A percentile compares a stretch with the other conserved stretches of the same genome.
phyloP scores from a whole-genome alignment of 257 asterid species.

The Dorcoceras hygrometricum region DNA sequence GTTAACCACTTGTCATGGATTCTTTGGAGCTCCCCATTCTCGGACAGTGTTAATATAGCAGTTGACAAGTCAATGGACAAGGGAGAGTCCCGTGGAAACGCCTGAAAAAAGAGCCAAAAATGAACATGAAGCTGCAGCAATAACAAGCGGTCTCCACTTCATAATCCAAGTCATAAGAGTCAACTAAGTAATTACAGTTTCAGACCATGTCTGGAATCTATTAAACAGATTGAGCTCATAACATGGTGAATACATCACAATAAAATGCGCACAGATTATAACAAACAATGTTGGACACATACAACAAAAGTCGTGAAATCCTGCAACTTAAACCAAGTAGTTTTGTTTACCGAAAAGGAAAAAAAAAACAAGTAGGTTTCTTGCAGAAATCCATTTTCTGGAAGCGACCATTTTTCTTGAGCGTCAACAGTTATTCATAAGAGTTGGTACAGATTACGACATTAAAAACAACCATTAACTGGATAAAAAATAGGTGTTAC shows the following conservation, averaged over 20 bases:
- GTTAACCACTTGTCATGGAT: slow-evolving; percentile 96
- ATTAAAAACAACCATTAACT: neutral
- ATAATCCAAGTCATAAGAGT: neutral
- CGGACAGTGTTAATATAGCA: slow-evolving; percentile 70
- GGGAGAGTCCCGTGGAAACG: slow-evolving; percentile 65
- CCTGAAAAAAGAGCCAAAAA: slow-evolving; percentile 30
- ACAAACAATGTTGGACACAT: slow-evolving; percentile 27
- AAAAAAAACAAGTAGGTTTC: no score
- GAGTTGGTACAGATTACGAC: neutral
- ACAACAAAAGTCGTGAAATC: no score
- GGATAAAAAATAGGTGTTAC: slow-evolving; percentile 18
- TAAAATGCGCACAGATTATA: slow-evolving; percentile 34
- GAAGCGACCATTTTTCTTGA: no score
- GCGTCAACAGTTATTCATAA: no score
- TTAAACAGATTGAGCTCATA: neutral
- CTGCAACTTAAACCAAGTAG: no score
- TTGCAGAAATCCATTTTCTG: no score
- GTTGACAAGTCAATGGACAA: slow-evolving; percentile 59
- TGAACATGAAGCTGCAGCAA: slow-evolving; percentile 25
- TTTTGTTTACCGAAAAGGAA: no score
- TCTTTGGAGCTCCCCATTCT: slow-evolving; percentile 89
- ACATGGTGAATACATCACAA: slow-evolving; percentile 27
- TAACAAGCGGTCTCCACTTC: neutral
- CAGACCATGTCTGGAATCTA: no score
- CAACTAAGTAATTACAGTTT: neutral